Conservation (phyloP, 495 filamentous ascomycete genomes). For the Aspergillus kassunensis region DNA sequence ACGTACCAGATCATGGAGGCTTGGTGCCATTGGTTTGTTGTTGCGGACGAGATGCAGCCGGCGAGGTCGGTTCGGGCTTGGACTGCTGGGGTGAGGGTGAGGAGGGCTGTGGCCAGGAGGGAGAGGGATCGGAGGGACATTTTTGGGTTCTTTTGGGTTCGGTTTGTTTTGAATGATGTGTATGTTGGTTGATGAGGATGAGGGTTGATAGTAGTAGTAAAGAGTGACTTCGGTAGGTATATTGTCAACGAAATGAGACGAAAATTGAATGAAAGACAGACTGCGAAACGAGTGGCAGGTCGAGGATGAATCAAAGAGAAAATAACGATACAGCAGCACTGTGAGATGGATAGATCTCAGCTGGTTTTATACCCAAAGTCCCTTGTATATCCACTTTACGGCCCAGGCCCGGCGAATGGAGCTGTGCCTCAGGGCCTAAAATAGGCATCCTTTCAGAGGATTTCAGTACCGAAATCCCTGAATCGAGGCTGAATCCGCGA, state of each 20-base stretch:
- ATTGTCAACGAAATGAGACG: too few species aligned
- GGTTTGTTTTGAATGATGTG: not conserved
- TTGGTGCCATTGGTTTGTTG: constrained; percentile 30
- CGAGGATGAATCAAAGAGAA: not conserved
- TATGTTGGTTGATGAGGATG: too few species aligned
- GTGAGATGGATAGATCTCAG: not conserved
- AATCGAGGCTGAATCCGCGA: not conserved
- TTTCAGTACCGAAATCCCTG: not conserved
- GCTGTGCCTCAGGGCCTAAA: not conserved
- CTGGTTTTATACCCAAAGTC: not conserved
- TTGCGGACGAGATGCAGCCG: constrained; percentile 27
- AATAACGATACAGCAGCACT: not conserved
- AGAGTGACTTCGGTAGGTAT: not conserved
- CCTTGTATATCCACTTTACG: not conserved
- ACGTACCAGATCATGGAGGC: constrained; percentile 50
- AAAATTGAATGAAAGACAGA: constrained; percentile 13
- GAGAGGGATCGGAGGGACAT: constrained; percentile 23
- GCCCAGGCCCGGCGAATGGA: not conserved
- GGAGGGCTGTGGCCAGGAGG: constrained; percentile 20
- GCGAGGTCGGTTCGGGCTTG: constrained; percentile 27
- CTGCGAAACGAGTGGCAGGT: not conserved
- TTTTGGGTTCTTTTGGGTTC: constrained; percentile 3
- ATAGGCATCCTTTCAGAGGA: not conserved
- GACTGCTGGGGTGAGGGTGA: not conserved
- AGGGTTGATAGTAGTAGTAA: not conserved